Conservation (phyloP, 2,329 filamentous ascomycete genomes). For the Neonectria magnoliae region DNA sequence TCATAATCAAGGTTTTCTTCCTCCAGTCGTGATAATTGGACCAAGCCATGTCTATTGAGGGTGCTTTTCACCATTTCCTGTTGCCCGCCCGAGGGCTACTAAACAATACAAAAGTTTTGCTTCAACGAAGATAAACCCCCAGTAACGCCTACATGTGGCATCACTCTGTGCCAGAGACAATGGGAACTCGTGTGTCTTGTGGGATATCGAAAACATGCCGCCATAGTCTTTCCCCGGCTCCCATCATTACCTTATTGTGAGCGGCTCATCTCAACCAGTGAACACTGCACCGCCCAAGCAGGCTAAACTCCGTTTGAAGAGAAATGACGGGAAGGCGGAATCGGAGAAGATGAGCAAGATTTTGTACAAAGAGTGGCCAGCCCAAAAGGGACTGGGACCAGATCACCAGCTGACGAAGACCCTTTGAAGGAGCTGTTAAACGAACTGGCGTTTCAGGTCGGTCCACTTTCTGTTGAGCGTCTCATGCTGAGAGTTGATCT, state of each 20-base stretch:
- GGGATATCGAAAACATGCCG: slow-evolving; percentile 33
- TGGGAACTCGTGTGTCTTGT: slow-evolving; percentile 25
- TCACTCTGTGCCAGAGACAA: slow-evolving; percentile 14
- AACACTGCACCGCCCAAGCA: slow-evolving; percentile 21
- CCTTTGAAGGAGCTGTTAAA: slow-evolving; percentile 41
- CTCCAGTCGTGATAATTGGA: slow-evolving; percentile 28
- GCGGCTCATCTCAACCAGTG: slow-evolving; percentile 27
- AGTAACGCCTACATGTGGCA: slow-evolving; percentile 25
- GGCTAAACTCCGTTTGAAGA: slow-evolving; percentile 17
- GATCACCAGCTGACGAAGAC: slow-evolving; percentile 7
- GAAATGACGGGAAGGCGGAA: slow-evolving; percentile 18
- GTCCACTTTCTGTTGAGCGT: slow-evolving; percentile 80
- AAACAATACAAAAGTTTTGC: slow-evolving; percentile 18
- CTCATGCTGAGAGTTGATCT: slow-evolving; percentile 79
- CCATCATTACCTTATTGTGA: slow-evolving; percentile 35
- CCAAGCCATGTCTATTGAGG: slow-evolving; percentile 10
- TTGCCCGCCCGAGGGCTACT: slow-evolving; percentile 7
- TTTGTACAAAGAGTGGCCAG: slow-evolving; percentile 41
- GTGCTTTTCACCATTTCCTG: slow-evolving; percentile 17
- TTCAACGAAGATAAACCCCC: slow-evolving; percentile 11
- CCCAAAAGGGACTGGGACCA: slow-evolving; percentile 10
- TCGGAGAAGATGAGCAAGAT: slow-evolving; percentile 16
- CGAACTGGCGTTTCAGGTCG: slow-evolving; percentile 72
- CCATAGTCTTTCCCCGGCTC: slow-evolving; percentile 24
- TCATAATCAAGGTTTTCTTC: slow-evolving; percentile 43